Base-by-base conservation (phyloP, 73 alveolate genomes). In the Tetrahymena thermophila region DNA sequence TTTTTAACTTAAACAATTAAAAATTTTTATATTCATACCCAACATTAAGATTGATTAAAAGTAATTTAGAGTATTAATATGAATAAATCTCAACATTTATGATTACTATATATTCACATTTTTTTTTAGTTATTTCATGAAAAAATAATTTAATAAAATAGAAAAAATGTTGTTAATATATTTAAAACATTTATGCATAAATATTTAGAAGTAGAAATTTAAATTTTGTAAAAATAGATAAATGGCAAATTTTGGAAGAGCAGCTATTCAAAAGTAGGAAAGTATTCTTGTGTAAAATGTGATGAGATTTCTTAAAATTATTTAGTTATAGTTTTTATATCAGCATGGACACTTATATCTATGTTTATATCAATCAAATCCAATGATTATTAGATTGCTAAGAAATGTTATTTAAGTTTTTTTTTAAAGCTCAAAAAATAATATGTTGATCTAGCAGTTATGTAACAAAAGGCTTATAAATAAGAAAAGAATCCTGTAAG, bases 291-390 rank as follows among this genome's bases (percentile, higher is more conserved):
- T 25, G 85, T 56, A 5, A 37, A 28, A 19, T 94, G 96, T 34
- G 85, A 55, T 56, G 28, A 35, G n/a, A 94, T 42, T 40, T n/a
- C 44, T 25, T 34, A 50, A 16, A 94, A 94, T 25, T 10, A 9
- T 94, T 84, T 17, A 17, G 34, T 55, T n/a, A 21, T 94, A 23
- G 1, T 31, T 3, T 16, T 17, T 8, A 56, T 94, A 34, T 37
- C 43, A 23, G 23, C 84, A 16, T 94, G 94, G 94, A 94, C 96
- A 35, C 34, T 94, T 0, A 35, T 94, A 6, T 94, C 96, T 71
- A 93, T 94, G 35, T 17, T 34, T 84, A 13, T 58, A 13, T 43
- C 96, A 21, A 34, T 94, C 1, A 94, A 85, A 85, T 85, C 85
- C 1, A 84, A 14, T 89, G 10, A 35, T 35, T 50, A 94, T 10